Percentiles rank a stretch among this genome's conserved stretches.
These are phyloP conservation scores for Leishmania martiniquensis DNA, from an alignment of 208 protist species.

Conservation along the genomic window DNA sequence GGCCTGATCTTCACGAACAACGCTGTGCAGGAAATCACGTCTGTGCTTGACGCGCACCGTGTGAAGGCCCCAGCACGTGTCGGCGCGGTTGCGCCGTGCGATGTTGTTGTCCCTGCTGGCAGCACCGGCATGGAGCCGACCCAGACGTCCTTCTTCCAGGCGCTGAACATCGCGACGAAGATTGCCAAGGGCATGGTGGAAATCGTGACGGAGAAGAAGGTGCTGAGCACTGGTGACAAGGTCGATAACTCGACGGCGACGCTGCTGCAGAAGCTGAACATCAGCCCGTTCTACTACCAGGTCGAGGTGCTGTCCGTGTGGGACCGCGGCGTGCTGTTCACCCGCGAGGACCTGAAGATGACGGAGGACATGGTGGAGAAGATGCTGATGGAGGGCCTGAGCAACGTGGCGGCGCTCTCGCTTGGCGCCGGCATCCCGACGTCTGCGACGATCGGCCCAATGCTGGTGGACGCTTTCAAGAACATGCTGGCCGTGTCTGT, in stretches of 20 bases:
- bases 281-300: constrained; percentile 99
- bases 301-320: constrained; percentile 94
- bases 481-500: constrained; percentile 96
- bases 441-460: constrained; percentile 95
- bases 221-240: constrained; percentile 96
- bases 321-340: constrained; percentile 96
- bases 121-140: constrained; percentile 98
- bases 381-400: constrained; percentile 90
- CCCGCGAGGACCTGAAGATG: constrained; percentile 94
- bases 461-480: constrained; percentile 97
- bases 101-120: constrained; percentile 96
- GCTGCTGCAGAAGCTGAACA: constrained; percentile 98
- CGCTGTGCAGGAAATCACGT: constrained; percentile 89
- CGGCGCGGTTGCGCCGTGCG: constrained; percentile 96
- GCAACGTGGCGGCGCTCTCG: constrained; percentile 95
- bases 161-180: constrained; percentile 99
- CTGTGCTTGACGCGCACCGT: constrained; percentile 87
- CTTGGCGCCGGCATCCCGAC: constrained; percentile 96
- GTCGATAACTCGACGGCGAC: constrained; percentile 97
- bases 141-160: constrained; percentile 99
- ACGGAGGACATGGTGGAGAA: constrained; percentile 92
- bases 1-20: constrained; percentile 99
- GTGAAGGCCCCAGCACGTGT: constrained; percentile 96
- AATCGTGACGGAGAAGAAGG: constrained; percentile 97
- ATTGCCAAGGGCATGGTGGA: constrained; percentile 99